phyloP scores from a whole-genome alignment of 2,329 filamentous ascomycete genomes.

The Magnaporthiopsis rhizophila region DNA sequence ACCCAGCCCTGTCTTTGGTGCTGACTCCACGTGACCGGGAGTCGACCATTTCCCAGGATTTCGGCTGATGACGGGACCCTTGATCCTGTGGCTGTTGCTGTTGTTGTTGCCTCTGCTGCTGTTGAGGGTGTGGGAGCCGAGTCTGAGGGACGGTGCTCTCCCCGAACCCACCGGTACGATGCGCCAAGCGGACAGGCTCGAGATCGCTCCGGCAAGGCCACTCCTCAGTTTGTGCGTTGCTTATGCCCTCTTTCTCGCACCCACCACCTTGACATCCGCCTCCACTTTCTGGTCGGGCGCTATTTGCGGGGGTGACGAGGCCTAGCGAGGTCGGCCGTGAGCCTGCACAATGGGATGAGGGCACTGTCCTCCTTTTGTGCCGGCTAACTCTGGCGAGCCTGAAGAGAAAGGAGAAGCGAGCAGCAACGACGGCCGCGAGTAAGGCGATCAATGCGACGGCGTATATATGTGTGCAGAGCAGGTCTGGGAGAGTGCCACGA shows the following conservation, averaged over 20 bases:
- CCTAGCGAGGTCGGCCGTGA: background rate
- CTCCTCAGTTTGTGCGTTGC: background rate
- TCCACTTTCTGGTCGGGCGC: background rate
- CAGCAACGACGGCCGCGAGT: background rate
- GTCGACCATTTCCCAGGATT: background rate
- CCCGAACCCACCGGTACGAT: conserved; percentile 6
- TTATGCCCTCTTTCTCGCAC: background rate
- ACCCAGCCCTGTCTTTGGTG: conserved; percentile 11
- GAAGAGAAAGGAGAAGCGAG: background rate
- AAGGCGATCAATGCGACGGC: conserved; percentile 2
- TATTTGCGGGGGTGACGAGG: background rate
- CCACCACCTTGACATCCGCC: background rate
- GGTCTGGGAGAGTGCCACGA: background rate
- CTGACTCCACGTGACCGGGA: conserved; percentile 22
- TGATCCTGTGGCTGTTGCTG: conserved; percentile 6
- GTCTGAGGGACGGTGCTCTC: background rate
- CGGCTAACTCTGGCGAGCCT: background rate
- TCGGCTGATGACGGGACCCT: conserved; percentile 3
- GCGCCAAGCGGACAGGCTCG: conserved; percentile 8
- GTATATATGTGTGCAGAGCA: conserved; percentile 3
- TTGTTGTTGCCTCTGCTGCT: conserved; percentile 1
- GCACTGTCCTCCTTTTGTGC: background rate
- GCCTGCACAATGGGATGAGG: background rate
- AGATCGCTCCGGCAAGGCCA: conserved; percentile 10
- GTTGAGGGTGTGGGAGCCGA: background rate